phyloP scores from a whole-genome alignment of 768 basidiomycete genomes.

The Tubosaeta sp. region DNA sequence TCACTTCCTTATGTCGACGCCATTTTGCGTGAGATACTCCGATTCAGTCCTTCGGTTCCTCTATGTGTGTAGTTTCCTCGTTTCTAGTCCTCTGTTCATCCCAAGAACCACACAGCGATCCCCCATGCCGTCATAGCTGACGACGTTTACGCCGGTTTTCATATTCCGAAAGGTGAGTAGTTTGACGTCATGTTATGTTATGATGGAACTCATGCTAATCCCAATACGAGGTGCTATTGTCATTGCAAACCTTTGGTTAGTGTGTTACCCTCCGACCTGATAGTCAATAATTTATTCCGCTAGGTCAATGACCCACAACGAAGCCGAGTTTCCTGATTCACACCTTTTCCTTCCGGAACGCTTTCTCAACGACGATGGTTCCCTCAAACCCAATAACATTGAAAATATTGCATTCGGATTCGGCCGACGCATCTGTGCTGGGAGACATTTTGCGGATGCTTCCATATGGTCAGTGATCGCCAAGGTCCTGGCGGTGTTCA shows the following conservation, averaged over 20 bases:
- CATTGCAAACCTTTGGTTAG: slow-evolving; percentile 1
- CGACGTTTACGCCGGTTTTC: slow-evolving; percentile 39
- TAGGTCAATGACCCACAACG: slow-evolving; percentile 9
- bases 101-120: slow-evolving; percentile 7
- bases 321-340: slow-evolving; percentile 32
- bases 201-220: background rate
- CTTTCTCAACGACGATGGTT: slow-evolving; percentile 27
- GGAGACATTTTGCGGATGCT: slow-evolving; percentile 13
- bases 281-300: background rate
- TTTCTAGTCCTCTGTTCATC: background rate
- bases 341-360: slow-evolving; percentile 34
- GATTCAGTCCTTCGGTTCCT: background rate
- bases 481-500: slow-evolving; percentile 6
- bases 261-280: background rate
- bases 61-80: background rate
- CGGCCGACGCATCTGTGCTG: slow-evolving; percentile 18
- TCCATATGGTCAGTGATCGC: slow-evolving; percentile 10
- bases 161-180: slow-evolving; percentile 40
- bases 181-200: background rate
- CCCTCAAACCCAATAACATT: slow-evolving; percentile 1
- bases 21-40: background rate
- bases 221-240: background rate
- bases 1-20: background rate
- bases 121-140: slow-evolving; percentile 31
- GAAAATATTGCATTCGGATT: slow-evolving; percentile 13